Conservation (phyloP, 768 basidiomycete species). For the Lactarius psammicola region DNA sequence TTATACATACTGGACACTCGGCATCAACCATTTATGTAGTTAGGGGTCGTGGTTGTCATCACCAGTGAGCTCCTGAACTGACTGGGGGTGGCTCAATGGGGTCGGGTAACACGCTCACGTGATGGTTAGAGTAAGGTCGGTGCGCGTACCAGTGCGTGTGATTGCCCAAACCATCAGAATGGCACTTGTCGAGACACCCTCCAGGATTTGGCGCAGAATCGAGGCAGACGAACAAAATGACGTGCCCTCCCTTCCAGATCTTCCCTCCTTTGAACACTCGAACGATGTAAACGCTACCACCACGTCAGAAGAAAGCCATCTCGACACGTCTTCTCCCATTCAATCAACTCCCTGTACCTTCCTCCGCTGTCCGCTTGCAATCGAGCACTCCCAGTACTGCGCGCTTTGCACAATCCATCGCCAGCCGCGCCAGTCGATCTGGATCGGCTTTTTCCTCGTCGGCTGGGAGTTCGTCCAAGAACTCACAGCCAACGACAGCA, state of each 20-base stretch:
- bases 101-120: conserved; percentile 19
- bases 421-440: conserved; percentile 43
- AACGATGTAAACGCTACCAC: conserved; percentile 40
- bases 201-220: conserved; percentile 80
- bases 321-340: conserved; percentile 49
- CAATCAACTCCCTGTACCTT: conserved; percentile 65
- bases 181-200: conserved; percentile 64
- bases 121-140: neutral
- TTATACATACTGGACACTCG: conserved; percentile 22
- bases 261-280: conserved; percentile 71
- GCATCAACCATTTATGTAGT: conserved; percentile 14
- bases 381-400: conserved; percentile 49
- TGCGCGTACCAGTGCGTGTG: too few relatives aligned
- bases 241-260: conserved; percentile 79
- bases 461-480: conserved; percentile 17
- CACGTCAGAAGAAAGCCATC: conserved; percentile 41
- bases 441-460: conserved; percentile 35
- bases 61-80: neutral
- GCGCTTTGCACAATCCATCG: conserved; percentile 54
- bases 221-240: conserved; percentile 71
- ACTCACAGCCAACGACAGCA: conserved; percentile 2
- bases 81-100: neutral
- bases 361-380: conserved; percentile 49
- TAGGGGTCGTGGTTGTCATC: neutral
- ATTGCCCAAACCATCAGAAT: conserved; percentile 21